A percentile compares a stretch with the other conserved stretches of the same genome.
Conservation (phyloP, 192 early-diverging fungal species). For the Endogone sp. region DNA sequence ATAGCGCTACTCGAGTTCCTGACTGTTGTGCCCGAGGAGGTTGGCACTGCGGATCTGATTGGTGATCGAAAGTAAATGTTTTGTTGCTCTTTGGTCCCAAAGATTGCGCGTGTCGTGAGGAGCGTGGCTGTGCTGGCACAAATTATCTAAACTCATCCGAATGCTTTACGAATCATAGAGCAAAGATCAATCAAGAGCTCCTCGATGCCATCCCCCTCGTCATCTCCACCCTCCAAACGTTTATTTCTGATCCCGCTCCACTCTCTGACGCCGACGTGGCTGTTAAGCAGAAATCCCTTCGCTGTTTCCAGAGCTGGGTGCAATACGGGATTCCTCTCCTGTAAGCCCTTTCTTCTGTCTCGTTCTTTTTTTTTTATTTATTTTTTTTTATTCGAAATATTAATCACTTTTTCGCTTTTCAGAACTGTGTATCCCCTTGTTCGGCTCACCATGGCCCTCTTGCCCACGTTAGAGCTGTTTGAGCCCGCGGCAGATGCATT, state of each 20-base stretch:
- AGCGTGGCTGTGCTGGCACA: too few species aligned
- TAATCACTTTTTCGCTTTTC: neutral
- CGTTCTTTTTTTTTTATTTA: neutral
- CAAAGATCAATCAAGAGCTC: slow-evolving; percentile 23
- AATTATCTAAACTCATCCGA: too few species aligned
- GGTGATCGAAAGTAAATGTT: slow-evolving; percentile 36
- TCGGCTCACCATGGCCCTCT: slow-evolving; percentile 30
- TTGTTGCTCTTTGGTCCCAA: too few species aligned
- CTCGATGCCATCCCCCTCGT: slow-evolving; percentile 22
- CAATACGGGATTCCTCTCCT: slow-evolving; percentile 49
- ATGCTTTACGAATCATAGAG: too few species aligned
- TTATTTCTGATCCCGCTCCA: slow-evolving; percentile 21
- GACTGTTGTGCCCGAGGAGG: slow-evolving; percentile 52
- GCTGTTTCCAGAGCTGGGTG: slow-evolving; percentile 52
- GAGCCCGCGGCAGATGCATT: slow-evolving; percentile 50
- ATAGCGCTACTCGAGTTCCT: slow-evolving; percentile 44
- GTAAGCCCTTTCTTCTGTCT: slow-evolving; percentile 22
- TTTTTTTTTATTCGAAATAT: neutral
- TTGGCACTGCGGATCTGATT: slow-evolving; percentile 41
- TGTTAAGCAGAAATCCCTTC: slow-evolving; percentile 41
- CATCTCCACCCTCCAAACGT: slow-evolving; percentile 18
- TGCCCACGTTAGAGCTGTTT: slow-evolving; percentile 38
- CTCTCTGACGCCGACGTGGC: slow-evolving; percentile 10
- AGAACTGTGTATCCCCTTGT: slow-evolving; percentile 39
- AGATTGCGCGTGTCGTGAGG: too few species aligned